These are phyloP conservation scores for Annulohypoxylon bovei DNA, from an alignment of 495 filamentous ascomycete species.

Conservation along the genomic window DNA sequence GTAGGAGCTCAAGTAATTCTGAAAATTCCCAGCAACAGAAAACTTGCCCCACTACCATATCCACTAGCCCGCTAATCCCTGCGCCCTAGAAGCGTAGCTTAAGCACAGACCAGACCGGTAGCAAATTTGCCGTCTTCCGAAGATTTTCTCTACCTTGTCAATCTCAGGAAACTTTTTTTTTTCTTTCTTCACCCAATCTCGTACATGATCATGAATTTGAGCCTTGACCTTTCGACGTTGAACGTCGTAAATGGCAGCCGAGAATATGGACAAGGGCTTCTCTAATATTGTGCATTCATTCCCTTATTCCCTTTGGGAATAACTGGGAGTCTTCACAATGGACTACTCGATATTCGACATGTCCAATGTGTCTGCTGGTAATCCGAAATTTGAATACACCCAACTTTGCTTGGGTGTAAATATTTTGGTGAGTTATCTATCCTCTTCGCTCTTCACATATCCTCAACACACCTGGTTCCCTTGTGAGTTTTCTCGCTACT, in stretches of 20 bases:
- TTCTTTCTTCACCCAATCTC: slow-evolving; percentile 21
- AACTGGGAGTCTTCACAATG: background rate
- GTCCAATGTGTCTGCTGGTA: too few relatives aligned
- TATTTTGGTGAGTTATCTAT: slow-evolving; percentile 23
- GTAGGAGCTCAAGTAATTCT: slow-evolving; percentile 8
- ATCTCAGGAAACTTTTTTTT: slow-evolving; percentile 26
- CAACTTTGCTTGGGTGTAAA: background rate
- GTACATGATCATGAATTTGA: background rate
- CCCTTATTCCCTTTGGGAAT: background rate
- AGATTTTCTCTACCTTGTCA: slow-evolving; percentile 20
- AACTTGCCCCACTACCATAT: slow-evolving; percentile 38
- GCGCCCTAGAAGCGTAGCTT: slow-evolving; percentile 14
- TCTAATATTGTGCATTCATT: background rate
- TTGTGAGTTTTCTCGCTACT: slow-evolving; percentile 33
- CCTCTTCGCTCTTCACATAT: background rate
- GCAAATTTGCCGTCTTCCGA: slow-evolving; percentile 19
- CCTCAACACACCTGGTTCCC: slow-evolving; percentile 1
- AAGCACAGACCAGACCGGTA: slow-evolving; percentile 40
- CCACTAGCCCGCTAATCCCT: slow-evolving; percentile 13
- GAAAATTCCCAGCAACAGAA: slow-evolving; percentile 31
- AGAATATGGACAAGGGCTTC: background rate
- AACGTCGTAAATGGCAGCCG: background rate
- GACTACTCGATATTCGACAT: background rate
- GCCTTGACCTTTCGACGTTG: background rate
- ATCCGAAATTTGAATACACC: background rate